Conservation (phyloP, 768 basidiomycete genomes). For the Tylopilus vinaceipallidus region DNA sequence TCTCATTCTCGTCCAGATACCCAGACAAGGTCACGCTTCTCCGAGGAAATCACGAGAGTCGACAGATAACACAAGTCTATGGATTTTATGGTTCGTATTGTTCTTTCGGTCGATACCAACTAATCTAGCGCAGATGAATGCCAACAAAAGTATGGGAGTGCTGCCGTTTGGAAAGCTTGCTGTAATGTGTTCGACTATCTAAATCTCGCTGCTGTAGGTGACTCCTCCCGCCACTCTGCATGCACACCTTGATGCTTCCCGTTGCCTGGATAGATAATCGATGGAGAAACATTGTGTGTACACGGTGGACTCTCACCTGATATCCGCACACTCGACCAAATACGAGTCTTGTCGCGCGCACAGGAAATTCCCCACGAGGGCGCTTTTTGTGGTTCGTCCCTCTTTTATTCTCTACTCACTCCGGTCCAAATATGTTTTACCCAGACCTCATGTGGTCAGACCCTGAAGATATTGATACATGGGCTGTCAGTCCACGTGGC, state of each 20-base stretch:
- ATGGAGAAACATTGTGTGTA: slow-evolving; percentile 88
- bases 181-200: slow-evolving; percentile 96
- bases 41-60: slow-evolving; percentile 93
- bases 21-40: slow-evolving; percentile 90
- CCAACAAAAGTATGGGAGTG: slow-evolving; percentile 95
- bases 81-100: slow-evolving; percentile 83
- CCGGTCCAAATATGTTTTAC: neutral
- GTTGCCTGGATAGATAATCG: slow-evolving; percentile 68
- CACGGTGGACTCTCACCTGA: slow-evolving; percentile 97
- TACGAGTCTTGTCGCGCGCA: slow-evolving; percentile 88
- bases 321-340: slow-evolving; percentile 92
- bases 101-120: neutral
- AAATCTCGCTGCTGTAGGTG: slow-evolving; percentile 85
- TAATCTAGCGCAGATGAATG: slow-evolving; percentile 70
- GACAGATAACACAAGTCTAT: slow-evolving; percentile 98
- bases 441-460: slow-evolving; percentile 98
- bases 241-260: neutral
- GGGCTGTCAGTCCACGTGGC: slow-evolving; percentile 95
- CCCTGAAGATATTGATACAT: slow-evolving; percentile 91
- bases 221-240: neutral
- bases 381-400: slow-evolving; percentile 81
- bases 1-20: slow-evolving; percentile 52
- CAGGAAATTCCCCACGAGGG: slow-evolving; percentile 99
- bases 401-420: neutral
- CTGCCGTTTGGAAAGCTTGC: slow-evolving; percentile 95